phyloP scores from a whole-genome alignment of 805 yeast genomes.

The Lipomyces japonicus region DNA sequence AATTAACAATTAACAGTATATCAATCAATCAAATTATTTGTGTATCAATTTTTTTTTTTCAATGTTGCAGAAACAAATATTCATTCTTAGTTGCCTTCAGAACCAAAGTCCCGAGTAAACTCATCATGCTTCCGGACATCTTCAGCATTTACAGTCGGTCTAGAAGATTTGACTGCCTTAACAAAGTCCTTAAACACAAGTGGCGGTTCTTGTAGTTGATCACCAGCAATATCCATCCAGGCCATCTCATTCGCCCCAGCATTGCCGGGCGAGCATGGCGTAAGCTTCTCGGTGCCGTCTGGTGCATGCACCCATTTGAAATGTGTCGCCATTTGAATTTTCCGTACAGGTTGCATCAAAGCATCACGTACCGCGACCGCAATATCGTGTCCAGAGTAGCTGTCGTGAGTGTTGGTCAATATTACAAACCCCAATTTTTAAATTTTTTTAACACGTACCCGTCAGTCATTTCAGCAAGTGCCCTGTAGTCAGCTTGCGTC shows the following conservation, averaged over 20 bases:
- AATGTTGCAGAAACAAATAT: too few species aligned
- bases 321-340: conserved; percentile 93
- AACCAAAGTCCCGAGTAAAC: conserved; percentile 93
- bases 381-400: conserved; percentile 91
- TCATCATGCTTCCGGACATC: conserved; percentile 80
- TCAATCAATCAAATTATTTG: too few species aligned
- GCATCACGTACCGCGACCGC: conserved; percentile 97
- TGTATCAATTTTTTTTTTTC: too few species aligned
- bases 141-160: conserved; percentile 89
- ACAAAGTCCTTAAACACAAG: conserved; percentile 87
- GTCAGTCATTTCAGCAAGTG: conserved; percentile 87
- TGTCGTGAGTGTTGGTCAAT: background rate
- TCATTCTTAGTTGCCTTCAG: conserved; percentile 79
- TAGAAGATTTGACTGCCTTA: conserved; percentile 82
- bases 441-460: conserved; percentile 44
- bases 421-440: background rate
- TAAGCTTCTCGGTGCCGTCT: conserved; percentile 47
- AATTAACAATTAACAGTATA: too few species aligned
- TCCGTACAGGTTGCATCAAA: conserved; percentile 94
- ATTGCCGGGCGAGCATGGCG: conserved; percentile 99
- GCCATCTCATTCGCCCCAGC: conserved; percentile 77
- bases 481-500: conserved; percentile 64
- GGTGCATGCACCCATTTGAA: conserved; percentile 55
- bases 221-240: conserved; percentile 89
- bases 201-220: conserved; percentile 85